Evolutionary conservation across 1,284 basidiomycete species (phyloP).

Genomic region (Puccinia triticina): DNA sequence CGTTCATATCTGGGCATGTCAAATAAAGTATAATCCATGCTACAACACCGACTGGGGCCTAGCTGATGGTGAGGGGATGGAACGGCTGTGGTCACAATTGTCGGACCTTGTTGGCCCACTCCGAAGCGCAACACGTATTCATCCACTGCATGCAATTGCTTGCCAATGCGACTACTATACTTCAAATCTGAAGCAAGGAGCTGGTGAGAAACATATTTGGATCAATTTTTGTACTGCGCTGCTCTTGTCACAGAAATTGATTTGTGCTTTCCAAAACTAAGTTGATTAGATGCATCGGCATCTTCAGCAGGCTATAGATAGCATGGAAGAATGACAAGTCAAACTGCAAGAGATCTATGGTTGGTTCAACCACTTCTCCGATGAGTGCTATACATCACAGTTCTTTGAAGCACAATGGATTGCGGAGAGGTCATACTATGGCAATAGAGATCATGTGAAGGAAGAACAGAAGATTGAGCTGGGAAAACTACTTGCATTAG

Average conservation of each 20-base stretch:
- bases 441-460: background rate
- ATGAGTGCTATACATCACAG: background rate
- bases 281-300: background rate
- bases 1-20: conserved; percentile 43
- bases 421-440: background rate
- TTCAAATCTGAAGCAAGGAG: background rate
- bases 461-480: conserved; percentile 25
- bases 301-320: background rate
- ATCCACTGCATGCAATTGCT: conserved; percentile 5
- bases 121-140: background rate
- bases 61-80: conserved; percentile 40
- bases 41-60: conserved; percentile 13
- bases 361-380: background rate
- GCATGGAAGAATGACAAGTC: background rate
- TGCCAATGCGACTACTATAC: background rate
- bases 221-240: background rate
- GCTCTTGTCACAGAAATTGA: background rate
- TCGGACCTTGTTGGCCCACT: background rate
- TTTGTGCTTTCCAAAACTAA: background rate
- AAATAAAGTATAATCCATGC: conserved; percentile 30
- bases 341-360: background rate
- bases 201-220: background rate
- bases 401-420: background rate
- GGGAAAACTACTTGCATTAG: background rate
- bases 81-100: conserved; percentile 36